Conservation (phyloP, 371 early-diverging fungal genomes). For the Spiromyces aspiralis region DNA sequence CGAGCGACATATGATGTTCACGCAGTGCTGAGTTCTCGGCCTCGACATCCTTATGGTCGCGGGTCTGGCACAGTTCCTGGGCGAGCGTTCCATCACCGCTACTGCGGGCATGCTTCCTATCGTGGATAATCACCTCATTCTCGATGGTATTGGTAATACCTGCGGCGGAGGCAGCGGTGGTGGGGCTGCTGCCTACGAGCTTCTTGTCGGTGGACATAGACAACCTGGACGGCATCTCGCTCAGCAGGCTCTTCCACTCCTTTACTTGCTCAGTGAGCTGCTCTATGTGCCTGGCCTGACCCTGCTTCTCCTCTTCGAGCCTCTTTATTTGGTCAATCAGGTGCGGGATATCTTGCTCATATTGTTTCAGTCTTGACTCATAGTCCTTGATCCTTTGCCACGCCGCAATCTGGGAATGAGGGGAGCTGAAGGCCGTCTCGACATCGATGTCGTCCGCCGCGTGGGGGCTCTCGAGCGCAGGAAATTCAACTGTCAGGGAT, state of each 20-base stretch:
- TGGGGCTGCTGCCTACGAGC: neutral
- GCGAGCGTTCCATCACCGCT: no score
- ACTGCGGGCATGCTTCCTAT: no score
- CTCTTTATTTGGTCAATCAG: neutral
- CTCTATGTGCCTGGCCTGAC: neutral
- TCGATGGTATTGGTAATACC: neutral
- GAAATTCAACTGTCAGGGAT: no score
- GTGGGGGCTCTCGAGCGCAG: neutral
- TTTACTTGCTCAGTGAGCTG: neutral
- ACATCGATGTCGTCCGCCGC: neutral
- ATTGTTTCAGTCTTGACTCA: neutral
- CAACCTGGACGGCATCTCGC: neutral
- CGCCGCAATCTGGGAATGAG: neutral
- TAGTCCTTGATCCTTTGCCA: neutral
- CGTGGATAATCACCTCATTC: neutral
- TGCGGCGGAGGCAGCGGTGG: neutral
- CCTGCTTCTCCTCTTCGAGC: neutral
- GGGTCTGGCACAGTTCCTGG: neutral
- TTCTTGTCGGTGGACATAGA: neutral
- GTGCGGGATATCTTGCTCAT: neutral
- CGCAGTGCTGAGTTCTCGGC: neutral
- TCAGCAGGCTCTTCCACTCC: neutral
- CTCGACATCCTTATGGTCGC: neutral
- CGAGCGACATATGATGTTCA: neutral
- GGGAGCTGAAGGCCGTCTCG: neutral